Percentiles rank a stretch among this genome's conserved stretches.
phyloP scores from a whole-genome alignment of 2,329 filamentous ascomycete genomes.

The Hymenoscyphus fraxineus region DNA sequence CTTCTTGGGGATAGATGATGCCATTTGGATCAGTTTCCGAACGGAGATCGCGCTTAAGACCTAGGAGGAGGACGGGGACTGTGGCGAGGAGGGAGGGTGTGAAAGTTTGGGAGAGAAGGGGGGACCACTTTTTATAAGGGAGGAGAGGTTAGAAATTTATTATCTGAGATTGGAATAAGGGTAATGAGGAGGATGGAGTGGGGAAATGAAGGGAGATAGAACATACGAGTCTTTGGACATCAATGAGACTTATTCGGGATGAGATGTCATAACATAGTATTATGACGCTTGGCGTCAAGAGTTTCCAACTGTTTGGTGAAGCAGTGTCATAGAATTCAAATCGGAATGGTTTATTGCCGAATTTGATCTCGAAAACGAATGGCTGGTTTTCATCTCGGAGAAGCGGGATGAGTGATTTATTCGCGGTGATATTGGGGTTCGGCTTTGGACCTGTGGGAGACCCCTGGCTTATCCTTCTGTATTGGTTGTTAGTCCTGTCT shows the following conservation, averaged over 20 bases:
- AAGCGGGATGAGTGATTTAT: slow-evolving; percentile 1
- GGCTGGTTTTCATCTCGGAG: slow-evolving; percentile 55
- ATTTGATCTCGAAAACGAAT: slow-evolving; percentile 53
- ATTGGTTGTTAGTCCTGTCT: background rate
- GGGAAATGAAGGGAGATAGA: background rate
- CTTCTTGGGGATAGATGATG: slow-evolving; percentile 59
- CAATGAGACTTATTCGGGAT: slow-evolving; percentile 53
- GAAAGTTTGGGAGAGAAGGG: slow-evolving; percentile 44
- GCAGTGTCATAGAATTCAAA: slow-evolving; percentile 60
- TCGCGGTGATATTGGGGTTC: background rate
- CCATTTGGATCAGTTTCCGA: slow-evolving; percentile 57
- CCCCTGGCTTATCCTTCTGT: slow-evolving; percentile 51
- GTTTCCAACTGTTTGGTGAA: slow-evolving; percentile 54
- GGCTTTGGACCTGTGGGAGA: background rate
- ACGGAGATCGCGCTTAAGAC: slow-evolving; percentile 56
- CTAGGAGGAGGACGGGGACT: slow-evolving; percentile 50
- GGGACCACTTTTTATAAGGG: slow-evolving; percentile 4
- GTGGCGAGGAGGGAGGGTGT: slow-evolving; percentile 41
- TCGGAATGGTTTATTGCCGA: slow-evolving; percentile 44
- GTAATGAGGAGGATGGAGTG: background rate
- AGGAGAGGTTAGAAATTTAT: background rate
- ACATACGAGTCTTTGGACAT: slow-evolving; percentile 53
- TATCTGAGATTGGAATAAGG: background rate
- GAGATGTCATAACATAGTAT: slow-evolving; percentile 61
- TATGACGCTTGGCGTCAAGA: slow-evolving; percentile 55